A percentile compares a stretch with the other conserved stretches of the same genome.
Evolutionary conservation across 2,329 filamentous ascomycete genomes (phyloP).

Genomic region (Ascosphaera apis): DNA sequence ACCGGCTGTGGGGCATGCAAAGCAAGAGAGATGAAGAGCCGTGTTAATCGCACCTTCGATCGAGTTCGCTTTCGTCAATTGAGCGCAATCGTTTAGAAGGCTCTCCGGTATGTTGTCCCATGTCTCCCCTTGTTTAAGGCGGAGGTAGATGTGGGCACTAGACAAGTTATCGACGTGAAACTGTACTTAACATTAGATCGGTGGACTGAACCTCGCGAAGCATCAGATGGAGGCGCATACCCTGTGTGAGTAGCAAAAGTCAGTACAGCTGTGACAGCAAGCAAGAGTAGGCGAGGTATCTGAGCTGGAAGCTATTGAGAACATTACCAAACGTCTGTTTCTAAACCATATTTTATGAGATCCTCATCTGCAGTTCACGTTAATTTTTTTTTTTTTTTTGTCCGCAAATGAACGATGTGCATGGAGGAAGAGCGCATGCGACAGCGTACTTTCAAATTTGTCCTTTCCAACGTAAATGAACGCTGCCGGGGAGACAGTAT

Average conservation of each 20-base stretch:
- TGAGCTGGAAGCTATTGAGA: neutral
- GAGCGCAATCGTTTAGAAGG: slow-evolving; percentile 70
- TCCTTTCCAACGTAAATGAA: slow-evolving; percentile 96
- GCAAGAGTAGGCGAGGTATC: neutral
- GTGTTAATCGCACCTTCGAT: slow-evolving; percentile 48
- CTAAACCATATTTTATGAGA: slow-evolving; percentile 79
- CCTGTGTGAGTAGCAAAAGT: slow-evolving; percentile 6
- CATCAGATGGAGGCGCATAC: slow-evolving; percentile 9
- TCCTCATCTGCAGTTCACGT: slow-evolving; percentile 51
- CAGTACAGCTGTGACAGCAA: neutral
- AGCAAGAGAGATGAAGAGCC: neutral
- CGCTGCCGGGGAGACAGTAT: slow-evolving; percentile 54
- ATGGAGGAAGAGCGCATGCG: slow-evolving; percentile 4
- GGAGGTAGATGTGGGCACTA: slow-evolving; percentile 86
- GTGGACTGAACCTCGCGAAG: neutral
- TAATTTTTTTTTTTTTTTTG: neutral
- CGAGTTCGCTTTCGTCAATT: slow-evolving; percentile 94
- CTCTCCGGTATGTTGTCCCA: slow-evolving; percentile 65
- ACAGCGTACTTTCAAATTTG: slow-evolving; percentile 75
- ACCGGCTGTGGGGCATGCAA: neutral
- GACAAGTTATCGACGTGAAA: slow-evolving; percentile 97
- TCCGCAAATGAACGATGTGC: slow-evolving; percentile 2
- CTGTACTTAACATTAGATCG: slow-evolving; percentile 19
- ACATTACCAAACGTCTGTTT: slow-evolving; percentile 73
- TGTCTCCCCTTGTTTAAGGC: slow-evolving; percentile 50